Evolutionary conservation across 1,284 basidiomycete genomes (phyloP).

Genomic region (Meripilus lineatus): DNA sequence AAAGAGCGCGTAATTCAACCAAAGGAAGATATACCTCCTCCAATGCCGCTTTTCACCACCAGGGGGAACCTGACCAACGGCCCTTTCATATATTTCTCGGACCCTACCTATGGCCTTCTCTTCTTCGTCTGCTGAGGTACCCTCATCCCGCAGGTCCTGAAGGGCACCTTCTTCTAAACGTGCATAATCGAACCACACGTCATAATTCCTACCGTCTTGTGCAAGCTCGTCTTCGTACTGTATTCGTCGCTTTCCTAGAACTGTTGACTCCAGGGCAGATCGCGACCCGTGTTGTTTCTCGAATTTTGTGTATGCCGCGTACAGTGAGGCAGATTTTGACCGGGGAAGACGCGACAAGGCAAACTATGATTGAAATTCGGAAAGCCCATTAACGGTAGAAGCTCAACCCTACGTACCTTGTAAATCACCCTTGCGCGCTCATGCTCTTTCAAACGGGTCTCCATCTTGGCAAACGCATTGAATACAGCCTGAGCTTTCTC

Average conservation of each 20-base stretch:
- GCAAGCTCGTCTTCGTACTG: slow-evolving; percentile 95
- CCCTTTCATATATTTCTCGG: slow-evolving; percentile 93
- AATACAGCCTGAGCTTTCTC: slow-evolving; percentile 98
- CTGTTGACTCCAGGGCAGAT: slow-evolving; percentile 86
- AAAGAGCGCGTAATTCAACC: slow-evolving; percentile 95
- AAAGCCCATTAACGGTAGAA: no score
- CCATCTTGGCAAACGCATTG: slow-evolving; percentile 97
- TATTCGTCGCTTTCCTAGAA: slow-evolving; percentile 93
- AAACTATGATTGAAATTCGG: slow-evolving; percentile 72
- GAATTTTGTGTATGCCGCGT: slow-evolving; percentile 92
- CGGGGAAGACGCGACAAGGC: slow-evolving; percentile 88
- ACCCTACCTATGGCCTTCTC: slow-evolving; percentile 60
- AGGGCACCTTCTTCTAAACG: slow-evolving; percentile 90
- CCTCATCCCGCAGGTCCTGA: slow-evolving; percentile 72
- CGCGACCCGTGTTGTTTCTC: slow-evolving; percentile 97
- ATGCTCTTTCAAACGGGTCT: slow-evolving; percentile 92
- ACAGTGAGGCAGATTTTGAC: slow-evolving; percentile 83
- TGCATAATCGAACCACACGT: slow-evolving; percentile 98
- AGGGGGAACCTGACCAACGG: slow-evolving; percentile 94
- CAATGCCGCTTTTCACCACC: slow-evolving; percentile 86
- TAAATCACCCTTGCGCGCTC: slow-evolving; percentile 97
- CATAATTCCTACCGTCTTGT: slow-evolving; percentile 90
- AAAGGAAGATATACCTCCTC: slow-evolving; percentile 96
- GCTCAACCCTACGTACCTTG: slow-evolving; percentile 54
- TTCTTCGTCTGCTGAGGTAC: slow-evolving; percentile 61